Evolutionary conservation across 208 protist genomes (phyloP).

Genomic region (Leishmania lainsoni): DNA sequence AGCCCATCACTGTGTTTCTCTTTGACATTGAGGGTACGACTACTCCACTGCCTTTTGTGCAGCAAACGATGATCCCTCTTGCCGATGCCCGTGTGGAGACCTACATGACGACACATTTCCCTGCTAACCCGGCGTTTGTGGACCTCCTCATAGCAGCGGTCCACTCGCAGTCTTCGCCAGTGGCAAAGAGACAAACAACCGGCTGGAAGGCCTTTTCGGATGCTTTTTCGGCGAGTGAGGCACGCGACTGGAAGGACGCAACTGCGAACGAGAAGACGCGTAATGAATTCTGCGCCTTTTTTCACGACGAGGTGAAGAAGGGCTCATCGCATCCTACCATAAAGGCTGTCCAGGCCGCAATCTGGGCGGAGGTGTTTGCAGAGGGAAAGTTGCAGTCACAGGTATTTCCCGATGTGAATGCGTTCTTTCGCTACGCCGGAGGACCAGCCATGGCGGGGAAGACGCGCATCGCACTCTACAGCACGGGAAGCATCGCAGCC

Average conservation of each 20-base stretch:
- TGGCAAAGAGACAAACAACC: conserved; percentile 12
- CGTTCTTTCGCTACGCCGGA: conserved; percentile 29
- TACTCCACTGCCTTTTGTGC: conserved; percentile 81
- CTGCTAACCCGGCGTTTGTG: conserved; percentile 24
- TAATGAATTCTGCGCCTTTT: conserved; percentile 30
- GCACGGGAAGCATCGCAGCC: conserved; percentile 54
- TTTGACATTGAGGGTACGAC: conserved; percentile 87
- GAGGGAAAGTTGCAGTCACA: conserved; percentile 10
- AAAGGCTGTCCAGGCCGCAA: conserved; percentile 76
- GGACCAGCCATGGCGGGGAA: not conserved
- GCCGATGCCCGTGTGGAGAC: conserved; percentile 28
- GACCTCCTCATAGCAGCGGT: conserved; percentile 19
- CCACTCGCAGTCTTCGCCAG: not conserved
- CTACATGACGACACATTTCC: conserved; percentile 53
- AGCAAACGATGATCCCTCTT: conserved; percentile 57
- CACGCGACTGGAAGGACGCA: conserved; percentile 11
- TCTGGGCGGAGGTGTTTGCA: conserved; percentile 45
- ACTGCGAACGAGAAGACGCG: conserved; percentile 20
- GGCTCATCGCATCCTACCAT: conserved; percentile 38
- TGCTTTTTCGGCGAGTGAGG: conserved; percentile 1
- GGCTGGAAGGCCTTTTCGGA: not conserved
- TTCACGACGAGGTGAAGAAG: conserved; percentile 18
- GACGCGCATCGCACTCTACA: conserved; percentile 82
- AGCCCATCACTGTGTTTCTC: conserved; percentile 42
- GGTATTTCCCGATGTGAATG: conserved; percentile 49